Conservation (phyloP, 2,329 filamentous ascomycete species). For the Leptographium flavum region DNA sequence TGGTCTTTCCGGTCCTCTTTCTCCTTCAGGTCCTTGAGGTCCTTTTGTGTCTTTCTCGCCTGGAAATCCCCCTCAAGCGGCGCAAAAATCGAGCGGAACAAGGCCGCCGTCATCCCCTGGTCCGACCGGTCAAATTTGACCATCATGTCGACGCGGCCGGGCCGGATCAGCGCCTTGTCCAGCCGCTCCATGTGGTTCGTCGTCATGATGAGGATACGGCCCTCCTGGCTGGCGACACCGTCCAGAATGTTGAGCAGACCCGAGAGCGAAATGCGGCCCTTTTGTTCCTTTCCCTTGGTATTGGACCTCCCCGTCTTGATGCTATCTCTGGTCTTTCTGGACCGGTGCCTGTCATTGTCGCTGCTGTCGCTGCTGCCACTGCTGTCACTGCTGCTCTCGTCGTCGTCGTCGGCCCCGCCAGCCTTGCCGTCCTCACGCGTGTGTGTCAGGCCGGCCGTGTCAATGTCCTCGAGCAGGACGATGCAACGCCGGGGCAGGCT, state of each 20-base stretch:
- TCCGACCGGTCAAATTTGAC: slow-evolving; percentile 43
- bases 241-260: slow-evolving; percentile 72
- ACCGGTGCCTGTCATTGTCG: slow-evolving; percentile 6
- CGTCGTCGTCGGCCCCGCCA: slow-evolving; percentile 5
- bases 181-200: slow-evolving; percentile 50
- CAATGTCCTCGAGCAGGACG: slow-evolving; percentile 64
- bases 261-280: slow-evolving; percentile 47
- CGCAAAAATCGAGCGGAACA: slow-evolving; percentile 45
- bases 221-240: slow-evolving; percentile 51
- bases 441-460: slow-evolving; percentile 55
- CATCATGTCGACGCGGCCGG: slow-evolving; percentile 46
- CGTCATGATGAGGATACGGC: slow-evolving; percentile 50
- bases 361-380: slow-evolving; percentile 9
- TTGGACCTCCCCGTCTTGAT: neutral
- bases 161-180: slow-evolving; percentile 47
- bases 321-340: neutral
- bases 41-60: neutral
- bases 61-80: slow-evolving; percentile 26
- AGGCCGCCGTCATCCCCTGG: slow-evolving; percentile 32
- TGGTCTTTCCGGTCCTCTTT: neutral
- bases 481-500: slow-evolving; percentile 56
- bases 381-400: slow-evolving; percentile 3
- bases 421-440: slow-evolving; percentile 27
- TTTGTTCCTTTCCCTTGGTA: neutral
- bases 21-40: neutral